phyloP scores from a whole-genome alignment of 225 moss, liverwort and hornwort genomes.

The Takakia lepidozioides region DNA sequence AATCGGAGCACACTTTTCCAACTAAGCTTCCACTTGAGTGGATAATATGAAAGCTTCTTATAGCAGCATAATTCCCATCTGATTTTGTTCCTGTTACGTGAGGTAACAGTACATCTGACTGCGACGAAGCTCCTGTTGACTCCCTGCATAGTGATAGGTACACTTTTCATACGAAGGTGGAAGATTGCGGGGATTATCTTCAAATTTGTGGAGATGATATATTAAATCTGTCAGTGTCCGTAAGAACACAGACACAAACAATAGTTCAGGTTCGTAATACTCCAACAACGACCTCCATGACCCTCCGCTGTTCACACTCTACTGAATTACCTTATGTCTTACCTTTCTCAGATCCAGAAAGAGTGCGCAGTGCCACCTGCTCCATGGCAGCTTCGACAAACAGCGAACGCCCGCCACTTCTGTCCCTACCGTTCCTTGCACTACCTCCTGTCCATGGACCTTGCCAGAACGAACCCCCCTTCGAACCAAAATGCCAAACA shows the following conservation, averaged over 20 bases:
- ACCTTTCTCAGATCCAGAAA: constrained; percentile 51
- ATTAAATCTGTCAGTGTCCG: too few relatives aligned
- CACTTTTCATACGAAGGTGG: background rate
- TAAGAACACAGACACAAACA: background rate
- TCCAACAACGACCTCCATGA: background rate
- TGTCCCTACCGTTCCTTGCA: constrained; percentile 6
- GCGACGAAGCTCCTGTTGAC: too few relatives aligned
- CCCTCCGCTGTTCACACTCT: background rate
- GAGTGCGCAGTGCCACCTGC: constrained; percentile 32
- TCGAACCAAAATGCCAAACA: too few relatives aligned
- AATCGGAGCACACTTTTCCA: too few relatives aligned
- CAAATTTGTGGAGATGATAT: too few relatives aligned
- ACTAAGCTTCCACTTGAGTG: too few relatives aligned
- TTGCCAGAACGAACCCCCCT: constrained; percentile 13
- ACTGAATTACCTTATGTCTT: constrained; percentile 2
- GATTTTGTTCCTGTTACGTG: too few relatives aligned
- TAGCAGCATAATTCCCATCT: too few relatives aligned
- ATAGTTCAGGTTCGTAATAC: background rate
- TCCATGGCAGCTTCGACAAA: constrained; percentile 30
- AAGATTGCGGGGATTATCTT: too few relatives aligned
- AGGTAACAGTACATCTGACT: too few relatives aligned
- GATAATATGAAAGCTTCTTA: too few relatives aligned
- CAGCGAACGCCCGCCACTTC: constrained; percentile 14
- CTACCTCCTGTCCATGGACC: background rate
- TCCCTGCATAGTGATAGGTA: too few relatives aligned